These are phyloP conservation scores for Eimeria necatrix DNA, from an alignment of 169 alveolate genomes.

Conservation along the genomic window DNA sequence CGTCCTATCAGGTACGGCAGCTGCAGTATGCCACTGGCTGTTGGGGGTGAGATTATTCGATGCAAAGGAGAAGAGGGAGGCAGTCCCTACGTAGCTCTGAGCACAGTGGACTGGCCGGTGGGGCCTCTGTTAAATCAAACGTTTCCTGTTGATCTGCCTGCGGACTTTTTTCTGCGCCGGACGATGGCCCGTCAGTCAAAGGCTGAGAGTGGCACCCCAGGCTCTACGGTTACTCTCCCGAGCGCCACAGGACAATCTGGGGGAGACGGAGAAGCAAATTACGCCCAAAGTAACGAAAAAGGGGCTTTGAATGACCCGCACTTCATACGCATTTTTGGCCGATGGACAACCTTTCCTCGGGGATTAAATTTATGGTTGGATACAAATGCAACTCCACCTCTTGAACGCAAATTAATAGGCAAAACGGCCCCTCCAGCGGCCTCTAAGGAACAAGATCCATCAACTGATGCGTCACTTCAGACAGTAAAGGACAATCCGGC, in stretches of 20 bases:
- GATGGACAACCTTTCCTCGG: neutral
- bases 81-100: neutral
- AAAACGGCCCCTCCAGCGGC: neutral
- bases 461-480: neutral
- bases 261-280: neutral
- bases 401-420: neutral
- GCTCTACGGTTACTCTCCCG: neutral
- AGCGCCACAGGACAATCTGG: neutral
- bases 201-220: neutral
- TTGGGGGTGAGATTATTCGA: slow-evolving; percentile 36
- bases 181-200: neutral
- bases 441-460: neutral
- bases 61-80: slow-evolving; percentile 16
- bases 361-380: slow-evolving; percentile 30
- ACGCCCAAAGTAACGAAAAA: neutral
- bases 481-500: neutral
- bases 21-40: slow-evolving; percentile 43
- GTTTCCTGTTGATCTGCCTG: slow-evolving; percentile 24
- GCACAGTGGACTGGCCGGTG: neutral
- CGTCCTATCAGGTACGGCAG: neutral
- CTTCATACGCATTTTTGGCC: slow-evolving; percentile 62
- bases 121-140: slow-evolving; percentile 54
- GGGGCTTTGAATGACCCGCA: slow-evolving; percentile 17
- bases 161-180: slow-evolving; percentile 55
- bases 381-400: neutral